A percentile compares a stretch with the other conserved stretches of the same genome.
Evolutionary conservation across 768 basidiomycete genomes (phyloP).

Genomic region (Nidularia pulvinata): DNA sequence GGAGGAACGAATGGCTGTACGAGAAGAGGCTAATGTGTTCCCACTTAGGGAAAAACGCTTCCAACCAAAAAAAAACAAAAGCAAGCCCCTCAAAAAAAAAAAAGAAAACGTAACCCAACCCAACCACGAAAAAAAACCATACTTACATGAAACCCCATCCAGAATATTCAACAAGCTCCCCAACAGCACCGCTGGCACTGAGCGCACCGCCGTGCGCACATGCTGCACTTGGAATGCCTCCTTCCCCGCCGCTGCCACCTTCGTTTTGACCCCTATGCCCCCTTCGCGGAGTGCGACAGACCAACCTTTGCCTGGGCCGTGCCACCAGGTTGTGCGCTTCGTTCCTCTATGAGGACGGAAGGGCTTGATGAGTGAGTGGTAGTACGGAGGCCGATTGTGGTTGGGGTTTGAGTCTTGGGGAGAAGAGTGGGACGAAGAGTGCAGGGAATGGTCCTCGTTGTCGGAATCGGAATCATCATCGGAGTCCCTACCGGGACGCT

Average conservation of each 20-base stretch:
- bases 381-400: too few species aligned
- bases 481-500: neutral
- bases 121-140: neutral
- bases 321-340: neutral
- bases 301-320: too few species aligned
- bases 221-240: conserved; percentile 8
- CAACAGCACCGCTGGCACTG: conserved; percentile 83
- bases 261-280: conserved; percentile 2
- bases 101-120: too few species aligned
- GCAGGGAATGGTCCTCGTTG: too few species aligned
- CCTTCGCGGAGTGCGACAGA: neutral
- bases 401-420: too few species aligned
- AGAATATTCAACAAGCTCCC: conserved; percentile 88
- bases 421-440: neutral
- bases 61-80: too few species aligned
- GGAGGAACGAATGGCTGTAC: too few species aligned
- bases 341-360: neutral
- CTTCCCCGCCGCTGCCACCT: conserved; percentile 2
- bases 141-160: conserved; percentile 90
- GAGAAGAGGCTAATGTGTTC: too few species aligned
- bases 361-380: too few species aligned
- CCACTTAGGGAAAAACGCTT: too few species aligned
- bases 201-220: conserved; percentile 28
- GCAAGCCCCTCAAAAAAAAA: too few species aligned
- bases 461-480: too few species aligned